Base-by-base conservation (phyloP, 768 basidiomycete species). In the Daedaleopsis sinensis region DNA sequence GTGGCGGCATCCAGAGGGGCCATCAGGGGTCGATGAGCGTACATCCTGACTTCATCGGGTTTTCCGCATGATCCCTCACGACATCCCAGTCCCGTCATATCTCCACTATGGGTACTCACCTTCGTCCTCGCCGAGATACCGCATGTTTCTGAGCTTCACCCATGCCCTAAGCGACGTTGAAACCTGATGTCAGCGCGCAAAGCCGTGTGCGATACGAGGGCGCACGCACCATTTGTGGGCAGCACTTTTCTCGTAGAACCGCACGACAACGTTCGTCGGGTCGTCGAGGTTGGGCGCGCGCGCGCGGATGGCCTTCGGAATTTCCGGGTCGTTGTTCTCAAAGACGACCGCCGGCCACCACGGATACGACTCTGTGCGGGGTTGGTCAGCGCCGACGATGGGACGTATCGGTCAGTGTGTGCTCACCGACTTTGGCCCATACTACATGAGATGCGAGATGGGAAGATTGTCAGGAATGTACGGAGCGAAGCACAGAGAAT, bases 311-410 rank as follows among this genome's bases (percentile, higher is more conserved):
- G 62, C 66, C 42, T 38, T 52, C 0, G 90, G 90, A n/a, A 94
- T 81, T 0, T 71, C 71, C 1, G 77, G 72, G 50, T 89, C 85
- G 58, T 87, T 84, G 32, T 57, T 10, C 24, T 87, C 85, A 54
- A 81, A 88, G 16, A 95, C 82, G 10, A 91, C 85, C 10, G 88
- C 94, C 43, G 94, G 92, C 88, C 90, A 96, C 87, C 88, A 96
- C 1, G 94, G 94, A 67, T 80, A 95, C 0, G 87, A 82, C 38
- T 78, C 92, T 93, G 52, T n/a, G 58, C 13, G 10, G 50, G 53
- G 51, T 65, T 43, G 32, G 8, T 39, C 42, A n/a, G 46, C 11
- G 10, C 19, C 5, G 5, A 10, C 19, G 46, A 3, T 10, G 10
- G 10, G n/a, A 18, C n/a, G n/a, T n/a, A 18, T 23, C 44, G 21